These are phyloP conservation scores for Fagopyrum homotropicum DNA, from an alignment of 148 eudicot species.

Conservation along the genomic window DNA sequence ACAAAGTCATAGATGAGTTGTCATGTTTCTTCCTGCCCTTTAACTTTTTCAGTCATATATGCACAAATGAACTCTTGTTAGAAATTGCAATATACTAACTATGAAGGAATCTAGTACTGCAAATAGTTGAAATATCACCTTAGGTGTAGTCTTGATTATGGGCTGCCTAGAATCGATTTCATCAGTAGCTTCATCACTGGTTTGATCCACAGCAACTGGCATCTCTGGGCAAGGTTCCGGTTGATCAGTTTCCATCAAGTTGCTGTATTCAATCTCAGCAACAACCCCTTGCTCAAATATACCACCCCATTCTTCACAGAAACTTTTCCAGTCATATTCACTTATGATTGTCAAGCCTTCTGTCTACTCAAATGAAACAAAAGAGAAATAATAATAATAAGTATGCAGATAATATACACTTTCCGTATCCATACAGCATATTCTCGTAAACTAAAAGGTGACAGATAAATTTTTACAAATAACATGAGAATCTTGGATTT, in stretches of 20 bases:
- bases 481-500: not conserved
- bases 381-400: constrained; percentile 9
- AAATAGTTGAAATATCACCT: constrained; percentile 38
- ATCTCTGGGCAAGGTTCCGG: constrained; percentile 36
- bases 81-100: not conserved
- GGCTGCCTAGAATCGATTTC: constrained; percentile 43
- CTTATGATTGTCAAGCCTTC: constrained; percentile 63
- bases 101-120: not conserved
- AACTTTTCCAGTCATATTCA: constrained; percentile 74
- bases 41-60: not conserved
- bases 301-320: constrained; percentile 90
- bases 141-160: constrained; percentile 55
- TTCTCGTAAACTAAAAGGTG: not conserved
- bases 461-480: not conserved
- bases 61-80: not conserved
- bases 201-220: constrained; percentile 41
- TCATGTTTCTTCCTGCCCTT: not conserved
- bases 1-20: not conserved
- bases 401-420: not conserved
- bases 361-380: constrained; percentile 39
- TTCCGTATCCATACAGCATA: not conserved
- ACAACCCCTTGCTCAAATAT: constrained; percentile 43
- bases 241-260: constrained; percentile 25
- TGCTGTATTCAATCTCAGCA: constrained; percentile 52
- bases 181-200: constrained; percentile 37